These are phyloP conservation scores for Acanthamoeba lenticulata DNA, from an alignment of 208 protist species.

Conservation along the genomic window DNA sequence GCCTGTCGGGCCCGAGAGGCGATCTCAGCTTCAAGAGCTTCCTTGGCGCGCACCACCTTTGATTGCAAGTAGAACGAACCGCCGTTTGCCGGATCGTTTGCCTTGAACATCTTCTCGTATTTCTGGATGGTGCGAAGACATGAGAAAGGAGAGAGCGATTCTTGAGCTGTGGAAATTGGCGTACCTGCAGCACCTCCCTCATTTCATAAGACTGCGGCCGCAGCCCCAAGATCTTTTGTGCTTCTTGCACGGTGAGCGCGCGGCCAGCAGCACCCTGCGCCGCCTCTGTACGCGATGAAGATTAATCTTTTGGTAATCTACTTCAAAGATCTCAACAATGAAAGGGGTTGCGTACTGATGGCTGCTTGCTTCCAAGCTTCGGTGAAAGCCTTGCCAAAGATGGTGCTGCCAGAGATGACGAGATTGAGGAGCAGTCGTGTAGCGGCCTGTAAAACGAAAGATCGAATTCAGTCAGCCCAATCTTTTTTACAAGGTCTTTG, in stretches of 20 bases:
- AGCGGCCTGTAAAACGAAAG: neutral
- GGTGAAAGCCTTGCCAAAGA: slow-evolving; percentile 61
- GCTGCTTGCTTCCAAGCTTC: slow-evolving; percentile 62
- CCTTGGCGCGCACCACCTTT: slow-evolving; percentile 68
- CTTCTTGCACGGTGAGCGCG: neutral
- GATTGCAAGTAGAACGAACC: slow-evolving; percentile 71
- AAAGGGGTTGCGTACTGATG: slow-evolving; percentile 16
- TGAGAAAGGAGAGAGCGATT: neutral
- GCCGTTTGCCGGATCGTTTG: slow-evolving; percentile 57
- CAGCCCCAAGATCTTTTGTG: slow-evolving; percentile 41
- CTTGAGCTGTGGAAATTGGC: neutral
- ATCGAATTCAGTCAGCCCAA: neutral
- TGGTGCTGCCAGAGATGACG: neutral
- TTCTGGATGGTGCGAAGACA: neutral
- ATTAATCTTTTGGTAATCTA: neutral
- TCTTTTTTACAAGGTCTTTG: neutral
- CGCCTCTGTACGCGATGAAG: neutral
- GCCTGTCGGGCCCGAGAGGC: neutral
- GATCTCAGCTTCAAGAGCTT: slow-evolving; percentile 28
- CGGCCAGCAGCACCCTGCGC: neutral
- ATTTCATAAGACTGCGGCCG: neutral
- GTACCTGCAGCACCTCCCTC: slow-evolving; percentile 37
- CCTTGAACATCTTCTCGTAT: slow-evolving; percentile 69
- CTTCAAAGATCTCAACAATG: neutral
- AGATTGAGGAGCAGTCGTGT: slow-evolving; percentile 34